Base-by-base conservation (phyloP, 352 stramenopile species). In the Bremia lactucae region DNA sequence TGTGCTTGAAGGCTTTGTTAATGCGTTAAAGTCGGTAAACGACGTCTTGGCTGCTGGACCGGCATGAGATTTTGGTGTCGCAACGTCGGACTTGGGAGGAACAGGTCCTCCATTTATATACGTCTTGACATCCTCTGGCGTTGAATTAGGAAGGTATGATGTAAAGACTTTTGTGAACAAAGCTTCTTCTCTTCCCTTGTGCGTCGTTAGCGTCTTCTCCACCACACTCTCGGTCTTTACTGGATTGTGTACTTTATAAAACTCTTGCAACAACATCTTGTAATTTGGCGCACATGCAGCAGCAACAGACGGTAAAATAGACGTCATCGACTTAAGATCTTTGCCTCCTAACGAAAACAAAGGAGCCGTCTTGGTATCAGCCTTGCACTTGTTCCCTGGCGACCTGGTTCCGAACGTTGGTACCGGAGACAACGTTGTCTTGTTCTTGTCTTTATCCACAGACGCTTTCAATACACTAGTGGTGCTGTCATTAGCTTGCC, bases 231-330 rank as follows among this genome's bases (percentile, higher is more conserved):
- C 39, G 29, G 58, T 36, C 49, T 83, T 83, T 3, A 57, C 42
- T 2, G 62, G 49, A 42, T 86, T 86, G 55, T 77, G 57, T 21
- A 72, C 63, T 54, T 70, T 58, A 36, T 86, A 88, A 36, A 88
- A 88, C 13, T 62, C 72, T 31, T 63, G 33, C 15, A 88, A 46
- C 25, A 73, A 49, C 5, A 42, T 36, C 42, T 76, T 80, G 52
- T 75, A 83, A 39, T 79, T 60, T 11, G 28, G 55, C 6, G 49
- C 42, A 19, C 18, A n/a, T n/a, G n/a, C n/a, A n/a, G n/a, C n/a
- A n/a, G n/a, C n/a, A n/a, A n/a, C n/a, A n/a, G n/a, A n/a, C n/a
- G n/a, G n/a, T n/a, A n/a, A n/a, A n/a, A n/a, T n/a, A n/a, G n/a
- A n/a, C n/a, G n/a, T n/a, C n/a, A n/a, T n/a, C n/a, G 25, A 15